Evolutionary conservation across 1,284 basidiomycete genomes (phyloP).

Genomic region (Leccinum pachyderme): DNA sequence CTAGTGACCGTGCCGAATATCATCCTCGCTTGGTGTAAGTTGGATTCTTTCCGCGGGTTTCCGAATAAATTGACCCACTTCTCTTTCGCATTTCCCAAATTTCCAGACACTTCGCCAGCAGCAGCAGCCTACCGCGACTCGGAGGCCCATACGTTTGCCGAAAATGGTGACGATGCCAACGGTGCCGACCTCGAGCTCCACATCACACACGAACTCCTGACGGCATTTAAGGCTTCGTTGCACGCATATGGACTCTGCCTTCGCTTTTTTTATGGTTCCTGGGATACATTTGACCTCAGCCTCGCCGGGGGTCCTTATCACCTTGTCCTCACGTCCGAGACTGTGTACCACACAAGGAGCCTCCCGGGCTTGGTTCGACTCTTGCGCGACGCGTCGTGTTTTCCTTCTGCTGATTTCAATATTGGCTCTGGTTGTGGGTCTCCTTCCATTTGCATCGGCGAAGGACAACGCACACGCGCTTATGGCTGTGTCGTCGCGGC

Average conservation of each 20-base stretch:
- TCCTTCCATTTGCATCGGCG: neutral
- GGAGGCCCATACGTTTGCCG: neutral
- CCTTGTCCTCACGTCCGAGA: constrained; percentile 86
- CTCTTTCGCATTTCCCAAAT: neutral
- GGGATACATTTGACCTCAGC: constrained; percentile 54
- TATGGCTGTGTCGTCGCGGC: constrained; percentile 71
- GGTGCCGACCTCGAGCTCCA: constrained; percentile 46
- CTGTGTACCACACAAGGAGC: constrained; percentile 79
- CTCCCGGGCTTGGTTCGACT: constrained; percentile 65
- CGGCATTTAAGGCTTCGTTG: constrained; percentile 65
- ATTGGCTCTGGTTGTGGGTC: neutral
- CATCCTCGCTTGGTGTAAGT: constrained; percentile 80
- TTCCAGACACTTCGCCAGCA: constrained; percentile 29
- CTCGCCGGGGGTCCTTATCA: constrained; percentile 47
- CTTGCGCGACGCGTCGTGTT: constrained; percentile 30
- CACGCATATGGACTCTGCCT: constrained; percentile 54
- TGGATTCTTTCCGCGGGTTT: neutral
- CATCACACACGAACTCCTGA: constrained; percentile 60
- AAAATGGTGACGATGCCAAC: neutral
- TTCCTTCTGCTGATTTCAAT: neutral
- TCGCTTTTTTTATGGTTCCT: constrained; percentile 81
- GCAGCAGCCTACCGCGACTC: constrained; percentile 19
- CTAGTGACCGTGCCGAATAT: constrained; percentile 90
- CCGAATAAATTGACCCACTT: neutral
- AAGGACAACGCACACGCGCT: neutral